Percentiles rank a stretch among this genome's conserved stretches.
Evolutionary conservation across 176 grass and related monocot species (phyloP).

Genomic region (Triticum timopheevii): DNA sequence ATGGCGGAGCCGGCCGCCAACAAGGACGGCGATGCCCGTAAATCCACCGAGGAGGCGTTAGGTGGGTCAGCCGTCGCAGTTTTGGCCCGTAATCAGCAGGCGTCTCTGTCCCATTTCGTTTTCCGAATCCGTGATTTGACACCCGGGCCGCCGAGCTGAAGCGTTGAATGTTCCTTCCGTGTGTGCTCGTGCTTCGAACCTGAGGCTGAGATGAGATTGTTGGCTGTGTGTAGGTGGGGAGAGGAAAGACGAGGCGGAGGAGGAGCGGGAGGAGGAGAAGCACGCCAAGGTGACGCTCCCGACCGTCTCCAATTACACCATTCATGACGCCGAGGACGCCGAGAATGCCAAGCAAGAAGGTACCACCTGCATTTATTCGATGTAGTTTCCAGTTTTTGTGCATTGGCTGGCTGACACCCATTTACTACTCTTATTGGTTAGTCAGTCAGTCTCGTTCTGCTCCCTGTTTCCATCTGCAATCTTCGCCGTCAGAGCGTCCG

Average conservation of each 20-base stretch:
- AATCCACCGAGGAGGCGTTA: neutral
- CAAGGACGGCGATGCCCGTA: constrained; percentile 14
- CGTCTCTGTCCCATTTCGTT: neutral
- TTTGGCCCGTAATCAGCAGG: constrained; percentile 13
- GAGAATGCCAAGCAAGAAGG: constrained; percentile 42
- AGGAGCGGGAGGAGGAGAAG: constrained; percentile 32
- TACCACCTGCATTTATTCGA: neutral
- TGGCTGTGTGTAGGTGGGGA: constrained; percentile 3
- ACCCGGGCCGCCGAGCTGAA: neutral
- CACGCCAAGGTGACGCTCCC: constrained; percentile 68
- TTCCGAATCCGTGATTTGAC: constrained; percentile 25
- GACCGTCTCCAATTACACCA: constrained; percentile 92
- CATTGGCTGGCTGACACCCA: neutral
- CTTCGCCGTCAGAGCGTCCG: neutral
- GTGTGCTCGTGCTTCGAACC: neutral
- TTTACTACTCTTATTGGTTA: neutral
- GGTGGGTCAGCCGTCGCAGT: constrained; percentile 47
- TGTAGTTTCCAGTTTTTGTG: neutral
- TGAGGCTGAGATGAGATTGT: neutral
- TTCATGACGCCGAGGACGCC: constrained; percentile 55
- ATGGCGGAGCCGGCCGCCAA: constrained; percentile 24
- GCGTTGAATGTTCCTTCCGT: neutral
- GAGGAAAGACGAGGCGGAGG: neutral
- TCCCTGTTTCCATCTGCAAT: neutral
- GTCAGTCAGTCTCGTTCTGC: neutral